A percentile compares a stretch with the other conserved stretches of the same genome.
phyloP scores from a whole-genome alignment of 2,329 filamentous ascomycete genomes.

The Xylariaceae sp. region DNA sequence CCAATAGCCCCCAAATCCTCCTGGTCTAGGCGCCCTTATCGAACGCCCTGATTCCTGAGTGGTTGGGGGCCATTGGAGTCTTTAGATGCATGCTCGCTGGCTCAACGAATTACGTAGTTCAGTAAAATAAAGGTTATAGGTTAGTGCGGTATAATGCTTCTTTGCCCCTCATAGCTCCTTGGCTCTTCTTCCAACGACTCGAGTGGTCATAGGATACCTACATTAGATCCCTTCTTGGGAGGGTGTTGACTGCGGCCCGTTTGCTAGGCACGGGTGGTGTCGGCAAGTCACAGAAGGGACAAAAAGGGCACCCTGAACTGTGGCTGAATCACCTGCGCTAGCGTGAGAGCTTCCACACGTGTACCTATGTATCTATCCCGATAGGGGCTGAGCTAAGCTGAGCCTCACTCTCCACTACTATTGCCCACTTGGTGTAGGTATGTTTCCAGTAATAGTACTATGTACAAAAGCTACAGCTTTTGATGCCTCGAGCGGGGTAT shows the following conservation, averaged over 20 bases:
- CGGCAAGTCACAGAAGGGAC: too few relatives aligned
- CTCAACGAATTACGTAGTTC: too few relatives aligned
- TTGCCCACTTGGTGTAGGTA: neutral
- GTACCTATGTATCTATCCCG: too few relatives aligned
- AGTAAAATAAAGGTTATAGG: too few relatives aligned
- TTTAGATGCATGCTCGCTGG: neutral
- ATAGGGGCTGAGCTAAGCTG: slow-evolving; percentile 27
- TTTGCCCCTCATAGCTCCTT: too few relatives aligned
- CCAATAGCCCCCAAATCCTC: slow-evolving; percentile 12
- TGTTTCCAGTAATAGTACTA: too few relatives aligned
- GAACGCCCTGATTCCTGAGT: slow-evolving; percentile 4
- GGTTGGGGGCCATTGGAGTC: slow-evolving; percentile 5
- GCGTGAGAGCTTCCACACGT: neutral
- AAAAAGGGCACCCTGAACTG: neutral
- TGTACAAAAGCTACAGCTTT: too few relatives aligned
- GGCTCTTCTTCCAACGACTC: too few relatives aligned
- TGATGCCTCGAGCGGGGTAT: too few relatives aligned
- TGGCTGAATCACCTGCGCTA: slow-evolving; percentile 6
- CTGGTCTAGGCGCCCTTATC: slow-evolving; percentile 14
- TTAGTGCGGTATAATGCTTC: too few relatives aligned
- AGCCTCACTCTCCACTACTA: slow-evolving; percentile 15
- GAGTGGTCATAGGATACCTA: too few relatives aligned
- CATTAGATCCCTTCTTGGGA: too few relatives aligned
- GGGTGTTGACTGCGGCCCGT: neutral
- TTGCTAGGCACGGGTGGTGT: neutral